Conservation (phyloP, 345 rosid genomes). For the Salix udensis region DNA sequence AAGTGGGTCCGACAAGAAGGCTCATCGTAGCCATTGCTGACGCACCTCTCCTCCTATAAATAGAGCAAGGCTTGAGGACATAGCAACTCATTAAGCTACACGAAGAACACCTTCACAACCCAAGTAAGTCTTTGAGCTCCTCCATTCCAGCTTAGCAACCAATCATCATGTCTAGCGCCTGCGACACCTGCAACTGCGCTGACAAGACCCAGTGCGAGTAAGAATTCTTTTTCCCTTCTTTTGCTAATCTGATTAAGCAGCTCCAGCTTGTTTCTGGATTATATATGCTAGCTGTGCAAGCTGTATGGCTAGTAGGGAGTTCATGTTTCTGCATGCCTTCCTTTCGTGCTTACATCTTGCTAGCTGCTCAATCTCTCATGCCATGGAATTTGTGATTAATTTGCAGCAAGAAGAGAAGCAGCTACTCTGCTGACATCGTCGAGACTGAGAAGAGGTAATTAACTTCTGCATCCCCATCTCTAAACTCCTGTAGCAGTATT, state of each 20-base stretch:
- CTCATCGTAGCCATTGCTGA: neutral
- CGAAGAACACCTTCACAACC: neutral
- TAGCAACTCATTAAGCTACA: conserved; percentile 8
- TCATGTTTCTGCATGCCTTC: neutral
- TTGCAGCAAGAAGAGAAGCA: conserved; percentile 72
- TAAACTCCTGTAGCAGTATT: neutral
- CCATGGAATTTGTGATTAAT: neutral
- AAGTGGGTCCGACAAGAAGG: no score
- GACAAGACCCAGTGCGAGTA: conserved; percentile 77
- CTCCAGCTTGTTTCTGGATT: neutral
- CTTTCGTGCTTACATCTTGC: neutral
- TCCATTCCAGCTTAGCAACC: neutral
- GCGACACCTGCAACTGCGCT: conserved; percentile 77
- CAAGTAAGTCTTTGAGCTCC: neutral
- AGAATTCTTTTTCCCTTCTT: conserved; percentile 10
- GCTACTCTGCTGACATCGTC: conserved; percentile 47
- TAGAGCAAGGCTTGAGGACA: conserved; percentile 14
- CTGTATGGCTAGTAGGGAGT: neutral
- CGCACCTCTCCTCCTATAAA: conserved; percentile 42
- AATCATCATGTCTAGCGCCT: conserved; percentile 61
- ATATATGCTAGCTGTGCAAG: neutral
- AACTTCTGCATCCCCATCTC: neutral
- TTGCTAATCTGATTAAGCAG: neutral
- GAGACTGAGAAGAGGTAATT: conserved; percentile 64
- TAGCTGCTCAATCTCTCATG: neutral